Base-by-base conservation (phyloP, 2,329 filamentous ascomycete genomes). In the Xylariomycetidae sp. region DNA sequence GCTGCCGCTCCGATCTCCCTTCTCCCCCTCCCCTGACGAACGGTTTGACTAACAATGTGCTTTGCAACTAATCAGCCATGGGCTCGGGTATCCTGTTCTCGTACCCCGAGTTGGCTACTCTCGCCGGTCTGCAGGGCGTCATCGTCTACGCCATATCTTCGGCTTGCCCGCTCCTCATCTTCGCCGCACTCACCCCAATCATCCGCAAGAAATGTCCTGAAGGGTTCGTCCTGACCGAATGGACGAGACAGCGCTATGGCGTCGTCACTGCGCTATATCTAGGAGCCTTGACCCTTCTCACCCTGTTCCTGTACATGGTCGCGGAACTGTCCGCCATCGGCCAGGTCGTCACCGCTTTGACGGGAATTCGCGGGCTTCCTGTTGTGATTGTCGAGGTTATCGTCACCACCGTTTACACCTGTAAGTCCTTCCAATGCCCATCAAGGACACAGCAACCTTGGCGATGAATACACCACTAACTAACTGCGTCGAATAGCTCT, bases 271-370 rank as follows among this genome's bases (percentile, higher is more conserved):
- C 80, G 33, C 61, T 89, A 23, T 90, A 85, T 54, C 67, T 92
- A 42, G 87, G 83, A 56, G 72, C 83, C 49, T 68, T 89, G 64
- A 88, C 84, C 27, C 68, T 90, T 31, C 78, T 88, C 31, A 90
- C 85, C 1, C 71, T 92, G 48, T 92, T 90, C 57, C 59, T 92
- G 32, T 92, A 90, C 68, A 90, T 92, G 85, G 79, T 90, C 17
- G 77, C 84, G 14, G 85, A 92, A 64, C 70, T 92, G 26, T 89
- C 84, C 7, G 83, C 85, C 10, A 67, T 92, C 18, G 83, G 87
- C 32, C 85, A 90, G 58, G 85, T 90, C 24, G 70, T 90, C 49
- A 81, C 63, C 38, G 72, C 81, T 7, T 60, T 92, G 47, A 89
- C 85, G 0, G 84, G 83, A 2, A 67, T 92, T 24, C 70, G 89